Evolutionary conservation across 2,329 filamentous ascomycete species (phyloP).

Genomic region (Neoarthrinium moseri): DNA sequence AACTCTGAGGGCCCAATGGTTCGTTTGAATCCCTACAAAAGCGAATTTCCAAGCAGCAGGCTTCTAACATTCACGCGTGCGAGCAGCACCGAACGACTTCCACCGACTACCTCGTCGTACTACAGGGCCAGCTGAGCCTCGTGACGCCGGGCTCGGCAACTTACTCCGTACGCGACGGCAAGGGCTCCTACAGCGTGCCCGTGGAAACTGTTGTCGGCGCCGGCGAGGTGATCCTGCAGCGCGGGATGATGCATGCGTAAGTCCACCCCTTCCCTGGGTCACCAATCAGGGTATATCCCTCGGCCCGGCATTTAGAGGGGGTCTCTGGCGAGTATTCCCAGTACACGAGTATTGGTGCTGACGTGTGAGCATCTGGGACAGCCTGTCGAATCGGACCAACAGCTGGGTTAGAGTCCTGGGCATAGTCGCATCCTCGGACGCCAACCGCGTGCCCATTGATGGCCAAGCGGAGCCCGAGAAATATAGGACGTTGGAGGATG

Average conservation of each 20-base stretch:
- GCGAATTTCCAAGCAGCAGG: neutral
- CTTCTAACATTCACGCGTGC: neutral
- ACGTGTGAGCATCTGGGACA: slow-evolving; percentile 10
- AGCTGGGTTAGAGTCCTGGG: slow-evolving; percentile 23
- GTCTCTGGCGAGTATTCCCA: too few species aligned
- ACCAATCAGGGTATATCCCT: too few species aligned
- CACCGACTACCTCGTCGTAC: slow-evolving; percentile 28
- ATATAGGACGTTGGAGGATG: too few species aligned
- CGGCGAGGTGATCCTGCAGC: slow-evolving; percentile 28
- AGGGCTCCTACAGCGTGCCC: slow-evolving; percentile 21
- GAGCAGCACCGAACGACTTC: slow-evolving; percentile 30
- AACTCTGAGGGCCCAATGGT: slow-evolving; percentile 25
- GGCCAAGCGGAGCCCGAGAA: too few species aligned
- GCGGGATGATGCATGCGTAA: slow-evolving; percentile 32
- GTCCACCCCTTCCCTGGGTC: slow-evolving; percentile 11
- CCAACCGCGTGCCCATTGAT: slow-evolving; percentile 20
- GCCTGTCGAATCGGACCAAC: slow-evolving; percentile 25
- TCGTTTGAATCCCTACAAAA: slow-evolving; percentile 7
- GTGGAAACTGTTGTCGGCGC: slow-evolving; percentile 24
- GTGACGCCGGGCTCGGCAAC: slow-evolving; percentile 20
- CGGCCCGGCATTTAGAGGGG: too few species aligned
- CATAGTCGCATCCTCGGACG: slow-evolving; percentile 20
- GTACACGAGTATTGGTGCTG: too few species aligned
- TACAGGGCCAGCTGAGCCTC: slow-evolving; percentile 26
- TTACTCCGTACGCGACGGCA: slow-evolving; percentile 23